Evolutionary conservation across 2,329 filamentous ascomycete genomes (phyloP).

Genomic region (Sporothrix mexicana): DNA sequence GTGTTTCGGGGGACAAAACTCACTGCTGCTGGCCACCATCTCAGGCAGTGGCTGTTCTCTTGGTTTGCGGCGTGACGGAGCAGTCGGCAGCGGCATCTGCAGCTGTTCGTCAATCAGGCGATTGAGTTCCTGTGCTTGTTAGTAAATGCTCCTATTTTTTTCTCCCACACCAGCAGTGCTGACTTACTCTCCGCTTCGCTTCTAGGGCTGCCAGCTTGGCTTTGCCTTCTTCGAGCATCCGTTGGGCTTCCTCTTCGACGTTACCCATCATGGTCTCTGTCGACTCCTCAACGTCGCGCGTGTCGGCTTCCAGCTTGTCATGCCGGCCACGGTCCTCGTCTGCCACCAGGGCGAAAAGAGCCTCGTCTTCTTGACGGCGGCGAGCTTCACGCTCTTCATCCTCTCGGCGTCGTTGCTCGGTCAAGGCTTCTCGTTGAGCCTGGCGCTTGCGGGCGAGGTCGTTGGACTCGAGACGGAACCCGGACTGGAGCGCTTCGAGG

Average conservation of each 20-base stretch:
- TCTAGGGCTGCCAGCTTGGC: conserved; percentile 45
- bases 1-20: neutral
- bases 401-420: conserved; percentile 48
- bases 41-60: conserved; percentile 5
- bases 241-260: conserved; percentile 45
- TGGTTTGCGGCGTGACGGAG: conserved; percentile 40
- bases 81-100: conserved; percentile 43
- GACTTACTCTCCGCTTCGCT: conserved; percentile 43
- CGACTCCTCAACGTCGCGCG: conserved; percentile 45
- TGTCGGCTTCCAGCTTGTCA: conserved; percentile 43
- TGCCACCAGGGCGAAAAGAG: conserved; percentile 40
- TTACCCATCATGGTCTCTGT: conserved; percentile 46
- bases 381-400: conserved; percentile 50
- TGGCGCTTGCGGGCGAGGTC: conserved; percentile 43
- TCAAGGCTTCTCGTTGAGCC: conserved; percentile 44
- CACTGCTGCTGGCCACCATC: conserved; percentile 30
- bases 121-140: conserved; percentile 48
- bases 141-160: neutral
- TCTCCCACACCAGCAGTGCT: neutral
- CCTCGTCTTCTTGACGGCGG: conserved; percentile 48
- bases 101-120: conserved; percentile 52
- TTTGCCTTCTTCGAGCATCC: conserved; percentile 44
- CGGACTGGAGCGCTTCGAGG: conserved; percentile 43
- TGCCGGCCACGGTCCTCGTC: conserved; percentile 45
- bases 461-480: conserved; percentile 45